Conservation (phyloP, 2,329 filamentous ascomycete genomes). For the Aspergillus vadensis region DNA sequence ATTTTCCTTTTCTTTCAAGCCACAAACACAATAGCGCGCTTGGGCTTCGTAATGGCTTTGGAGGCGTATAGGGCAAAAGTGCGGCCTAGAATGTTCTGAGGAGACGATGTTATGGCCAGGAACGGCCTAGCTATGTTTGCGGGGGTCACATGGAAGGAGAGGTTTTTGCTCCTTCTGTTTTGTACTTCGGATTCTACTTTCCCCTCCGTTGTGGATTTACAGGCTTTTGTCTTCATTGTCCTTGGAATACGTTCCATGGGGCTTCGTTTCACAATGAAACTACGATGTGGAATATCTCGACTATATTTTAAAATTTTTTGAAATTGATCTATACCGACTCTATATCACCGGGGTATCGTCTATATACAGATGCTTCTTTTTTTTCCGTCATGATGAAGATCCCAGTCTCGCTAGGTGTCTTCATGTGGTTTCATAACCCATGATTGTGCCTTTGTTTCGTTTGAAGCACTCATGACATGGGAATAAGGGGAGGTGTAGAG, state of each 20-base stretch:
- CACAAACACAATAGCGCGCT: neutral
- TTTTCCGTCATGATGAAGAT: constrained; percentile 1
- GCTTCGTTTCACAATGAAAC: neutral
- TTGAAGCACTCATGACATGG: neutral
- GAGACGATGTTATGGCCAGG: neutral
- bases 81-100: neutral
- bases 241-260: neutral
- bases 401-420: neutral
- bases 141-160: neutral
- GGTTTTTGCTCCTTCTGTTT: neutral
- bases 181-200: neutral
- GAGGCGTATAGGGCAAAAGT: neutral
- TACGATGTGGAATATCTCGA: neutral
- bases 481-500: neutral
- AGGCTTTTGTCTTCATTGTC: neutral
- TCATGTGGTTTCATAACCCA: neutral
- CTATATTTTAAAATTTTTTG: constrained; percentile 10
- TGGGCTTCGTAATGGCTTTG: neutral
- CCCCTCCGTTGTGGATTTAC: neutral
- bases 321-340: constrained; percentile 2
- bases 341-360: constrained; percentile 11
- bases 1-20: neutral
- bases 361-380: constrained; percentile 10
- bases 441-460: neutral
- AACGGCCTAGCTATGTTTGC: neutral